phyloP scores from a whole-genome alignment of 1,139 yeast genomes.

The Candida labiduridarum region DNA sequence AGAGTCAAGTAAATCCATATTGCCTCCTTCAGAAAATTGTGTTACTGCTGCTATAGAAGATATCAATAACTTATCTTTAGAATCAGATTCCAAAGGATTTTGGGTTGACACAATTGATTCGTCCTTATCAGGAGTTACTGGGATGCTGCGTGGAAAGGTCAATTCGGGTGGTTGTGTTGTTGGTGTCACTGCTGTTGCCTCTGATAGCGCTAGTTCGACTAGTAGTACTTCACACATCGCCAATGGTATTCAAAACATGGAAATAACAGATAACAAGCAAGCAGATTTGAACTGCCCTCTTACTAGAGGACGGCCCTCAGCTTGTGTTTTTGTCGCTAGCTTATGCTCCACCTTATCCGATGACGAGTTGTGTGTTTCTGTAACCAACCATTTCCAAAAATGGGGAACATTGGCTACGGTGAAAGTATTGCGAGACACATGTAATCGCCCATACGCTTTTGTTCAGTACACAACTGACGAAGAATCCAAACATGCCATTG shows the following conservation, averaged over 20 bases:
- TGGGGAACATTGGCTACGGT: constrained; percentile 76
- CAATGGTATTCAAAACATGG: not conserved
- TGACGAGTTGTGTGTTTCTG: constrained; percentile 70
- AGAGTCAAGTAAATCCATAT: constrained; percentile 12
- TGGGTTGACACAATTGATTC: constrained; percentile 12
- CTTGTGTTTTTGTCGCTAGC: constrained; percentile 89
- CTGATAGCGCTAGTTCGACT: not conserved
- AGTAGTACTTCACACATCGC: not conserved
- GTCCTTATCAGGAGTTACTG: constrained; percentile 4
- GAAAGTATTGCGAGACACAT: constrained; percentile 83
- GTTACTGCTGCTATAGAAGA: constrained; percentile 12
- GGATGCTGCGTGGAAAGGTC: not conserved
- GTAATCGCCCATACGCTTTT: constrained; percentile 90
- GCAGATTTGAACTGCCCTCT: not conserved
- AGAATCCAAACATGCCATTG: constrained; percentile 72
- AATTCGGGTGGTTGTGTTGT: not conserved
- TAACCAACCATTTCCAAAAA: constrained; percentile 60
- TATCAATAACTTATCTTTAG: constrained; percentile 15
- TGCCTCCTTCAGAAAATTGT: constrained; percentile 9
- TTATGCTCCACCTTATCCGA: constrained; percentile 65
- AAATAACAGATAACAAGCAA: not conserved
- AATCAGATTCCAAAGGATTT: constrained; percentile 13
- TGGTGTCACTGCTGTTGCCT: not conserved
- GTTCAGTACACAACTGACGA: constrained; percentile 78
- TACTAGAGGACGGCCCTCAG: constrained; percentile 60